Conservation (phyloP, 345 rosid species). For the Acer negundo region DNA sequence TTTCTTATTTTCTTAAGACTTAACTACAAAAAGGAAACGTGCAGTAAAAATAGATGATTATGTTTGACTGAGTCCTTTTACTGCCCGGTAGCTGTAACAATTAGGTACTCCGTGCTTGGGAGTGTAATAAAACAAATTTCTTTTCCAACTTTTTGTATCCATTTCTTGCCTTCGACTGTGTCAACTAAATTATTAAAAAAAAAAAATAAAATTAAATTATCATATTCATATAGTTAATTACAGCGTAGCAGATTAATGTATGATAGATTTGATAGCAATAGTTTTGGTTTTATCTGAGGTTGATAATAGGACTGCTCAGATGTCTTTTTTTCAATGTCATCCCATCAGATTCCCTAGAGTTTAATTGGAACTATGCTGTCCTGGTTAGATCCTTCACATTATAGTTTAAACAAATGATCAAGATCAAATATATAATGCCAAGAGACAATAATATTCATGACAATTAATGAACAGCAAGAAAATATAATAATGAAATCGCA, state of each 20-base stretch:
- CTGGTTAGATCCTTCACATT: neutral
- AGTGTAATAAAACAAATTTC: neutral
- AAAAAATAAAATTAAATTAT: no score
- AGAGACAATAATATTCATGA: neutral
- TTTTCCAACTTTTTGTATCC: neutral
- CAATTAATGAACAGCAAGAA: neutral
- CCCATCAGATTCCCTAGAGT: neutral
- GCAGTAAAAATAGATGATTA: no score
- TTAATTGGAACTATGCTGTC: neutral
- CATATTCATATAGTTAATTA: no score
- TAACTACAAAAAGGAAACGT: no score
- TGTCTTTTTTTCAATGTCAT: conserved; percentile 1
- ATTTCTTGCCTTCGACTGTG: neutral
- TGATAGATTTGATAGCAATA: neutral
- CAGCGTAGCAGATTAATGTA: neutral
- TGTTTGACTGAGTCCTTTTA: no score
- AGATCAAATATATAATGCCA: neutral
- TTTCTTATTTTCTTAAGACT: no score
- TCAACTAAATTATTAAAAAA: neutral
- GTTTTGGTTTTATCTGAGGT: neutral
- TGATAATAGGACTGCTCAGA: no score
- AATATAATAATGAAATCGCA: no score
- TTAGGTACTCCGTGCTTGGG: no score
- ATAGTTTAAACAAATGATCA: neutral
- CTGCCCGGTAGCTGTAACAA: no score